phyloP scores from a whole-genome alignment of 2,329 filamentous ascomycete species.

The Pseudodiploospora longispora region DNA sequence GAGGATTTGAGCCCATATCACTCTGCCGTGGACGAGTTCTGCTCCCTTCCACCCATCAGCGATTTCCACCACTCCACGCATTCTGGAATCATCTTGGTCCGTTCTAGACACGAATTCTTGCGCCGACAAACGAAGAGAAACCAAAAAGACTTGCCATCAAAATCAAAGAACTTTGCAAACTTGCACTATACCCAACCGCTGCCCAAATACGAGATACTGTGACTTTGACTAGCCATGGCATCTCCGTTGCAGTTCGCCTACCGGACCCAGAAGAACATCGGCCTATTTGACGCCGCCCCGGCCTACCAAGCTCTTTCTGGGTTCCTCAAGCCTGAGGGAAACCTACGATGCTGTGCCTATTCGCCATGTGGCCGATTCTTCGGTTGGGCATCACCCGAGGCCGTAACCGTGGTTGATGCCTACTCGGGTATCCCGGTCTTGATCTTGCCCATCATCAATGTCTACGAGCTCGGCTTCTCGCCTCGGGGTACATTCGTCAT shows the following conservation, averaged over 20 bases:
- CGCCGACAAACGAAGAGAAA: conserved; percentile 1
- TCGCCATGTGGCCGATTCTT: conserved; percentile 95
- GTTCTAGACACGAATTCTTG: conserved; percentile 3
- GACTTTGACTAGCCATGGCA: conserved; percentile 92
- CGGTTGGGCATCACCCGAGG: conserved; percentile 84
- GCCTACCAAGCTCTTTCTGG: conserved; percentile 78
- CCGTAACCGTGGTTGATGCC: conserved; percentile 78
- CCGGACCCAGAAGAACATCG: conserved; percentile 94
- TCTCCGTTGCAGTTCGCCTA: conserved; percentile 90
- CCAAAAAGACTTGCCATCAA: conserved; percentile 1
- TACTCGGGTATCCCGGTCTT: conserved; percentile 67
- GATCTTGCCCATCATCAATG: conserved; percentile 68
- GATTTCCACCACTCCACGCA: no score
- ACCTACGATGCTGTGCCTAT: conserved; percentile 89
- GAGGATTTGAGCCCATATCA: no score
- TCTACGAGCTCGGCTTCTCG: conserved; percentile 93
- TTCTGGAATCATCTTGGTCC: no score
- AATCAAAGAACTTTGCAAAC: no score
- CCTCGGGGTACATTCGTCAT: conserved; percentile 87
- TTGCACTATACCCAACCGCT: conserved; percentile 13
- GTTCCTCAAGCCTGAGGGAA: conserved; percentile 83
- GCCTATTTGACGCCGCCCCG: conserved; percentile 84
- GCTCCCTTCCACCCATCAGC: no score
- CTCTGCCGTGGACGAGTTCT: no score
- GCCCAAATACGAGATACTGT: conserved; percentile 42